Base-by-base conservation (phyloP, 352 stramenopile genomes). In the Poterioochromonas sp. region DNA sequence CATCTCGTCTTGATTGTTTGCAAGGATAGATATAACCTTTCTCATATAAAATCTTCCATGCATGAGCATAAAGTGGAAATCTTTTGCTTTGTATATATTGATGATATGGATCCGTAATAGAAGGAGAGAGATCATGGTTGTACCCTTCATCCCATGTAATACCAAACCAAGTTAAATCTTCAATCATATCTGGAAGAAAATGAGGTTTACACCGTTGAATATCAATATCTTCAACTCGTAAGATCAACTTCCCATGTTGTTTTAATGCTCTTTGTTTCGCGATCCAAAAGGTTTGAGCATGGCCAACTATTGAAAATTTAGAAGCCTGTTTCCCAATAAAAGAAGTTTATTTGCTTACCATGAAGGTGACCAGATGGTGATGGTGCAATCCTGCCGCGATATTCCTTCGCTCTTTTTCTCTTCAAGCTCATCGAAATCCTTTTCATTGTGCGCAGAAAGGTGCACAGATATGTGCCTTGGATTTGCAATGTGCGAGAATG, bases 251-350 rank as follows among this genome's bases (percentile, higher is more conserved):
- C 8, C 65, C 65, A n/a, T 54, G 39, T 34, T 18, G 32, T n/a
- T 15, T 26, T 11, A 8, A 18, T 39, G 65, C 65, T 54, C 65
- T 51, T 35, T 74, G 1, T 39, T 54, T 8, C 8, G 65, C 65
- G 18, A 74, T 74, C 22, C n/a, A 74, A 37, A 58, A 74, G 2
- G 65, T 74, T 35, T 74, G 65, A n/a, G 65, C 65, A 74, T 74
- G 65, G 5, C 65, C 65, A 74, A 74, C 41, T 58, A 40, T n/a
- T 8, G 53, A 39, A 58, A 15, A 58, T 26, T 26, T 15, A 15
- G 47, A 26, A 58, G 26, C 47, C 15, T 26, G 47, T 58, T 26
- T 58, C 26, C 47, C 26, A 15, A 26, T 58, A 26, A 15, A 26
- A 58, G 47, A 26, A 26, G 26, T 44, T 8, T 26, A 32, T 29